Evolutionary conservation across 768 basidiomycete genomes (phyloP).

Genomic region (Calvatia gigantea): DNA sequence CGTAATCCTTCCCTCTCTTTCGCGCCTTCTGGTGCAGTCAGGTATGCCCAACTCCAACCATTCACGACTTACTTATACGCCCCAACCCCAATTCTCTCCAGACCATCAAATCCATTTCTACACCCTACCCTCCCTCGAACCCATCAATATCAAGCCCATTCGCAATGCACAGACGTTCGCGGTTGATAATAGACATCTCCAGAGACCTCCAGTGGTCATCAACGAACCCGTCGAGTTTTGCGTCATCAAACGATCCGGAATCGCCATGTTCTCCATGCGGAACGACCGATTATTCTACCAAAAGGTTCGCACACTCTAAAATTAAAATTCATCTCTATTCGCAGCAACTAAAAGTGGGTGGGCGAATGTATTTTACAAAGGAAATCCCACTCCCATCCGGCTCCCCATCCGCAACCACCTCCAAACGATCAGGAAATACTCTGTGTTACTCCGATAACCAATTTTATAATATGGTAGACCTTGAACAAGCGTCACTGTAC

Average conservation of each 20-base stretch:
- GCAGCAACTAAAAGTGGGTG: no score
- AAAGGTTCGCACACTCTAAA: slow-evolving; percentile 38
- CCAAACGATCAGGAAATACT: slow-evolving; percentile 55
- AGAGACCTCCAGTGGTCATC: slow-evolving; percentile 35
- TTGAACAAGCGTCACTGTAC: slow-evolving; percentile 65
- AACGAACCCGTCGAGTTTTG: slow-evolving; percentile 65
- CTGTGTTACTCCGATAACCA: slow-evolving; percentile 75
- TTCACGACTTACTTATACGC: background rate
- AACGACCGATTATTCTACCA: slow-evolving; percentile 60
- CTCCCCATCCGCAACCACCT: slow-evolving; percentile 35
- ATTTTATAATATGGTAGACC: slow-evolving; percentile 75
- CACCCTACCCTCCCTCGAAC: slow-evolving; percentile 75
- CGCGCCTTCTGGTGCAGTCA: slow-evolving; percentile 70
- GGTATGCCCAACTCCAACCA: slow-evolving; percentile 38
- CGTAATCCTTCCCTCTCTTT: slow-evolving; percentile 71
- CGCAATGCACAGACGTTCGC: slow-evolving; percentile 79
- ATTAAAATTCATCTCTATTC: no score
- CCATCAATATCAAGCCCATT: slow-evolving; percentile 73
- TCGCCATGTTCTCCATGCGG: slow-evolving; percentile 58
- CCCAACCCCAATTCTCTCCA: slow-evolving; percentile 14
- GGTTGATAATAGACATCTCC: slow-evolving; percentile 74
- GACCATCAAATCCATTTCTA: slow-evolving; percentile 76
- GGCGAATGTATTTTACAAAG: slow-evolving; percentile 37
- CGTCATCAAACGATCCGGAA: slow-evolving; percentile 62
- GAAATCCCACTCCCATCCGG: slow-evolving; percentile 69